phyloP scores from a whole-genome alignment of 1,284 basidiomycete genomes.

The Sparassis latifolia region DNA sequence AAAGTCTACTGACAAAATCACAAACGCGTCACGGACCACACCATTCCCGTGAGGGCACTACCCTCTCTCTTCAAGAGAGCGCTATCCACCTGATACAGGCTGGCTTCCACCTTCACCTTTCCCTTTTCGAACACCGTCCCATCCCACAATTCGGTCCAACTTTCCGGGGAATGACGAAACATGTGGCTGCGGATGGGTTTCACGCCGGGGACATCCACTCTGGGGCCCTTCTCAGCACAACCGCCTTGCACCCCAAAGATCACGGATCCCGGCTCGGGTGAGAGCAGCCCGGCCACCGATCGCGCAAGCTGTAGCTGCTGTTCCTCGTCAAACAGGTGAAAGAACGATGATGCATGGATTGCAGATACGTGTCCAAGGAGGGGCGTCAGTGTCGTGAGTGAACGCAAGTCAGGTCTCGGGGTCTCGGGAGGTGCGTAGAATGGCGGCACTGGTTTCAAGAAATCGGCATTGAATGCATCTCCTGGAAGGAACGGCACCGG shows the following conservation, averaged over 20 bases:
- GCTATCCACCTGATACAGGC: background rate
- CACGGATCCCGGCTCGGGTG: constrained; percentile 22
- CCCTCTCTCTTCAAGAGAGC: background rate
- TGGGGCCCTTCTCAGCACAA: constrained; percentile 5
- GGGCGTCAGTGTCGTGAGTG: constrained; percentile 31
- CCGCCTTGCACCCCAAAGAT: constrained; percentile 24
- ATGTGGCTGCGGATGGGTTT: background rate
- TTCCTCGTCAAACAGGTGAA: constrained; percentile 38
- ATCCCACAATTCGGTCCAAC: constrained; percentile 32
- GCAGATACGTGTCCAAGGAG: constrained; percentile 28
- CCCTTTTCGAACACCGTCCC: constrained; percentile 27
- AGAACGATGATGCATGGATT: constrained; percentile 36
- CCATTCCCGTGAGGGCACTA: background rate
- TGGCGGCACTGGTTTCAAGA: constrained; percentile 25
- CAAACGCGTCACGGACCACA: background rate
- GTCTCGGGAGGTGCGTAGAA: constrained; percentile 17
- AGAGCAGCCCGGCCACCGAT: constrained; percentile 28
- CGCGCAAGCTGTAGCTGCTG: constrained; percentile 30
- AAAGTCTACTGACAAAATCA: background rate
- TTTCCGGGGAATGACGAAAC: constrained; percentile 24
- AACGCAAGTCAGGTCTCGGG: constrained; percentile 23
- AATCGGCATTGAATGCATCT: constrained; percentile 32
- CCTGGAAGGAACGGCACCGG: constrained; percentile 37
- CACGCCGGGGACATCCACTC: background rate
- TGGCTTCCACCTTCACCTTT: constrained; percentile 19